Evolutionary conservation across 1,284 basidiomycete genomes (phyloP).

Genomic region (Tilletia horrida): DNA sequence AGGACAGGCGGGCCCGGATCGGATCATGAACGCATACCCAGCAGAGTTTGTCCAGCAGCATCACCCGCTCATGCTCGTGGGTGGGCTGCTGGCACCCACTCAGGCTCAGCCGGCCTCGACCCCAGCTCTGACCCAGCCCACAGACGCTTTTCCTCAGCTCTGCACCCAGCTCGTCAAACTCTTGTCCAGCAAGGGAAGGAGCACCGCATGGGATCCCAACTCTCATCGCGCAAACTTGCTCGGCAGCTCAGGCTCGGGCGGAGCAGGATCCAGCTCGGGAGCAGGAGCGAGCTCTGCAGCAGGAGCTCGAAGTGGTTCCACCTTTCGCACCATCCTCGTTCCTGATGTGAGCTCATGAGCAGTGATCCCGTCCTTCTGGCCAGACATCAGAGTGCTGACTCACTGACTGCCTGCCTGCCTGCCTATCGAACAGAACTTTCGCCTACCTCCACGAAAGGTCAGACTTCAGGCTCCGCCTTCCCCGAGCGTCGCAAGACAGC

Average conservation of each 20-base stretch:
- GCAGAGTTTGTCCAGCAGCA: conserved; percentile 47
- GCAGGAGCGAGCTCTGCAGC: background rate
- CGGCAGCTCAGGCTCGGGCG: background rate
- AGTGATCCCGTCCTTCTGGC: background rate
- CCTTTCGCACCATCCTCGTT: conserved; percentile 15
- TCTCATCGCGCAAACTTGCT: background rate
- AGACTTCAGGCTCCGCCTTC: background rate
- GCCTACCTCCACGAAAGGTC: conserved; percentile 78
- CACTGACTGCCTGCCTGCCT: conserved; percentile 7
- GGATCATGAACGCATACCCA: conserved; percentile 44
- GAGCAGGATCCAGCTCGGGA: background rate
- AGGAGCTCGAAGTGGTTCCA: background rate
- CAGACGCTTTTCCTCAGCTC: conserved; percentile 9
- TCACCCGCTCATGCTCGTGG: conserved; percentile 46
- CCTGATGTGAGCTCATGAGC: conserved; percentile 2
- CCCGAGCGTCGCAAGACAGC: conserved; percentile 5
- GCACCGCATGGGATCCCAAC: conserved; percentile 14
- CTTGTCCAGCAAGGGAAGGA: background rate
- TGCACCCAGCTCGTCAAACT: conserved; percentile 1
- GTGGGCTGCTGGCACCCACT: conserved; percentile 35
- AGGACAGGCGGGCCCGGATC: too few relatives aligned
- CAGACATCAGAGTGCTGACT: conserved; percentile 17
- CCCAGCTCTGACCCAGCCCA: background rate
- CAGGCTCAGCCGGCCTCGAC: conserved; percentile 14
- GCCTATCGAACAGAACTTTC: conserved; percentile 60